These are phyloP conservation scores for Hysterangium stoloniferum DNA, from an alignment of 768 basidiomycete genomes.

Conservation along the genomic window DNA sequence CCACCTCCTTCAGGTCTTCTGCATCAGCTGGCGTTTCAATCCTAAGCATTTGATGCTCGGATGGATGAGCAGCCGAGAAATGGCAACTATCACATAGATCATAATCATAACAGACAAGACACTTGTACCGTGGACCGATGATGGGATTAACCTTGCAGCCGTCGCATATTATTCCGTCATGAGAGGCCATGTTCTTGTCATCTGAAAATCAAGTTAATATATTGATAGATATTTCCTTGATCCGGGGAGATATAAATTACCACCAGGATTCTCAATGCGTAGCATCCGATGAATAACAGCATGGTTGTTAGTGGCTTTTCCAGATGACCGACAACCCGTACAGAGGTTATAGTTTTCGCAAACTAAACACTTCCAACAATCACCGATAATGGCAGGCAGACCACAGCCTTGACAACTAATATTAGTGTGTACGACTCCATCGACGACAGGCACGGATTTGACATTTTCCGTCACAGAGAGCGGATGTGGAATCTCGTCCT, in stretches of 20 bases:
- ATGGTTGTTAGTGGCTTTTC: neutral
- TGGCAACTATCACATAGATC: conserved; percentile 10
- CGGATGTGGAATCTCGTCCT: neutral
- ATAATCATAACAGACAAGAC: conserved; percentile 2
- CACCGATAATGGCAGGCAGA: conserved; percentile 4
- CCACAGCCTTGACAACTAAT: conserved; percentile 3
- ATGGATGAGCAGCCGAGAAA: neutral
- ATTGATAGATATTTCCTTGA: neutral
- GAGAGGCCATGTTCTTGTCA: neutral
- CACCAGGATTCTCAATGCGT: conserved; percentile 7
- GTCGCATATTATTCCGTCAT: neutral
- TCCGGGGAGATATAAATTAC: neutral
- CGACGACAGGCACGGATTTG: neutral
- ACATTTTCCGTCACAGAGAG: neutral
- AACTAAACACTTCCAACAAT: conserved; percentile 10
- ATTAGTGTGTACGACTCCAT: neutral
- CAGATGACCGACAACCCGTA: conserved; percentile 4
- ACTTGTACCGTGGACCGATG: conserved; percentile 1
- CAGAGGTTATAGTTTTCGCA: conserved; percentile 11
- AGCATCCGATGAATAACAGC: conserved; percentile 7
- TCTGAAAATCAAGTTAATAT: neutral
- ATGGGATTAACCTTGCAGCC: conserved; percentile 4
- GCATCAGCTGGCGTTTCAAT: conserved; percentile 4
- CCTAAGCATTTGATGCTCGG: conserved; percentile 3
- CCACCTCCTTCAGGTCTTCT: neutral